Base-by-base conservation (phyloP, 257 asterid species). In the Handroanthus guayacan region DNA sequence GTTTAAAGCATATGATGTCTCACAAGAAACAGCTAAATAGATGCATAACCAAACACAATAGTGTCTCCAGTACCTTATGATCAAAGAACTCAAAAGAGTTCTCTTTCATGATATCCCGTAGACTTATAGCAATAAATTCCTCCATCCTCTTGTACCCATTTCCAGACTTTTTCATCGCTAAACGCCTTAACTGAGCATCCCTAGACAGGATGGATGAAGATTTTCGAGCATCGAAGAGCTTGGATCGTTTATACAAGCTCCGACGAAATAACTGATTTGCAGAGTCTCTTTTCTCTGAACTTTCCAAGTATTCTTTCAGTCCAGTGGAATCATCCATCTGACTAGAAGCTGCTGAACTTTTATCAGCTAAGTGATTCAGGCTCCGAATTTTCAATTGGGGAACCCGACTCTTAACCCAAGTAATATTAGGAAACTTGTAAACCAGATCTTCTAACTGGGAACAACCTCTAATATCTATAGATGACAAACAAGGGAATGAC, bases 161-260 rank as follows among this genome's bases (percentile, higher is more conserved):
- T 75, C 88, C 95, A 56, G 89, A 82, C 83, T 92, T 94, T 85
- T 91, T 95, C 87, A 93, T 83, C 52, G 99, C 87, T 89, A 90
- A 87, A 45, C 89, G 96, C 88, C 97, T 91, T 82, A 95, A 74
- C 68, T 91, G 97, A 64, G 99, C 97, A 85, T 95, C 99, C 83
- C 99, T 89, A 54, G 98, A 93, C 58, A 91, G 86, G 71, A 95
- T 93, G 71, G 96, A 84, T 4, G 98, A 91, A 72, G 97, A 91
- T 86, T 91, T 93, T 73, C 96, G 80, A 82, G 99, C 97, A 86
- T 93, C 99, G 80, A 86, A 93, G 75, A 90, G 92, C 82, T 95
- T 95, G 51, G 99, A 88, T 57, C 99, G 92, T 83, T 90, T 95
- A 78, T 95, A 95, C 86, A 95, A 86, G 86, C 98, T 95, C 75